Evolutionary conservation across 2,329 filamentous ascomycete genomes (phyloP).

Genomic region (Zymoseptoria crescenta): DNA sequence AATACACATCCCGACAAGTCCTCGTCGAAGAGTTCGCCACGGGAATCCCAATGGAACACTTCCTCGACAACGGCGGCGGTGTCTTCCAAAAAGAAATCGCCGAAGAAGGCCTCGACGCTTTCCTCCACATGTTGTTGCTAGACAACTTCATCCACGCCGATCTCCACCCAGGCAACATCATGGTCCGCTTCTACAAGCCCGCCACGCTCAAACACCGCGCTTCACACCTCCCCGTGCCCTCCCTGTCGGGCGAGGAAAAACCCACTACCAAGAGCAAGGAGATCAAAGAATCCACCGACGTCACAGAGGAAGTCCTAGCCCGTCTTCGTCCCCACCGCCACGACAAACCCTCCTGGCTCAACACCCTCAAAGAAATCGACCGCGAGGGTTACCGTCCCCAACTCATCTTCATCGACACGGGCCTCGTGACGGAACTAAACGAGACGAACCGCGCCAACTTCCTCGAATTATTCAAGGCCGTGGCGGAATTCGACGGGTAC

Average conservation of each 20-base stretch:
- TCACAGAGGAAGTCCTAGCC: conserved; percentile 78
- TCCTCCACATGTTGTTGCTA: conserved; percentile 89
- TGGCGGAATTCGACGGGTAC: conserved; percentile 96
- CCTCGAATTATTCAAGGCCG: conserved; percentile 86
- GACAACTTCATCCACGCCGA: conserved; percentile 98
- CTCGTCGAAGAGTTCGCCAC: conserved; percentile 93
- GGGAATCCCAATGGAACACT: conserved; percentile 83
- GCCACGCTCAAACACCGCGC: conserved; percentile 55
- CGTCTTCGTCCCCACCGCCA: conserved; percentile 68
- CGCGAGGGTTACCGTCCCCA: conserved; percentile 85
- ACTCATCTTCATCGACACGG: conserved; percentile 94
- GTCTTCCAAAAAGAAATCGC: conserved; percentile 92
- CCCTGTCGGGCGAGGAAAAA: conserved; percentile 1
- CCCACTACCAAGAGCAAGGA: conserved; percentile 21
- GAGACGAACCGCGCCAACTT: conserved; percentile 81
- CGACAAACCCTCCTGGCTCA: conserved; percentile 59
- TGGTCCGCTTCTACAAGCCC: conserved; percentile 95
- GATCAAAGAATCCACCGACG: conserved; percentile 54
- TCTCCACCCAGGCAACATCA: conserved; percentile 94
- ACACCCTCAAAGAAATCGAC: conserved; percentile 69
- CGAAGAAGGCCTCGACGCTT: conserved; percentile 88
- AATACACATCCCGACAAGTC: conserved; percentile 87
- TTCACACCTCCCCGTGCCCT: conserved; percentile 4
- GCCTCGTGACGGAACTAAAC: conserved; percentile 89
- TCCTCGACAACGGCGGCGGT: conserved; percentile 84